Percentiles rank a stretch among this genome's conserved stretches.
Conservation (phyloP, 805 yeast species). For the Cyberlindnera amylophila region DNA sequence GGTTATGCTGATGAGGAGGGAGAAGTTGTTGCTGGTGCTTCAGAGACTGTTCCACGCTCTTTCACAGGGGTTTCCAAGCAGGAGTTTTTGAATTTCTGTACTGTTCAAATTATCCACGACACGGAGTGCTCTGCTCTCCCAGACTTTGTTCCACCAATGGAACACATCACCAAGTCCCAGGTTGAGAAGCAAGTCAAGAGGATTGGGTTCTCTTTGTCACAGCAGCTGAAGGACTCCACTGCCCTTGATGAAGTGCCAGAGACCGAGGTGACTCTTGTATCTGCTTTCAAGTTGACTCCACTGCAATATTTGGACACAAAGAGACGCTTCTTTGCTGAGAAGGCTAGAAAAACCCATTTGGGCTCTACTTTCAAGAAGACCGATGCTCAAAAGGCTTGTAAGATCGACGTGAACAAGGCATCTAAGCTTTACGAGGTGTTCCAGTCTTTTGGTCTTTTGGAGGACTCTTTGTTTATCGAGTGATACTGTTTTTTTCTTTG, state of each 20-base stretch:
- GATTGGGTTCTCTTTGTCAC: slow-evolving; percentile 11
- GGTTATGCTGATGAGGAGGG: neutral
- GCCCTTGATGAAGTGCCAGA: slow-evolving; percentile 7
- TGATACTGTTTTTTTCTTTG: too few relatives aligned
- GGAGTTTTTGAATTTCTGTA: slow-evolving; percentile 12
- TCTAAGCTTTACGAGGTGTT: slow-evolving; percentile 86
- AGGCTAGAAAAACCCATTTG: slow-evolving; percentile 67
- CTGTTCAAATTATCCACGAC: slow-evolving; percentile 24
- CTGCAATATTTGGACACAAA: slow-evolving; percentile 50
- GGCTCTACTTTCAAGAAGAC: slow-evolving; percentile 89
- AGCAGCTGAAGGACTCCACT: slow-evolving; percentile 12
- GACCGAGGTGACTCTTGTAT: slow-evolving; percentile 15
- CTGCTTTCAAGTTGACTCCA: slow-evolving; percentile 22
- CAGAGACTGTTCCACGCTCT: slow-evolving; percentile 4
- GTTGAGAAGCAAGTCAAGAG: slow-evolving; percentile 13
- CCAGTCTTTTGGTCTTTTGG: slow-evolving; percentile 89
- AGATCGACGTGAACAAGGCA: slow-evolving; percentile 95
- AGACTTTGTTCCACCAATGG: slow-evolving; percentile 19
- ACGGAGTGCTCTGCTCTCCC: slow-evolving; percentile 14
- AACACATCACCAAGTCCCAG: slow-evolving; percentile 6
- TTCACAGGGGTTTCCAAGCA: slow-evolving; percentile 5
- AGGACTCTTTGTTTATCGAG: slow-evolving; percentile 53
- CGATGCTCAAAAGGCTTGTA: slow-evolving; percentile 96
- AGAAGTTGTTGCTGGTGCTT: neutral
- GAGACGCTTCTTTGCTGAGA: slow-evolving; percentile 83